Conservation (phyloP, 345 rosid species). For the Eucalyptus marginata region DNA sequence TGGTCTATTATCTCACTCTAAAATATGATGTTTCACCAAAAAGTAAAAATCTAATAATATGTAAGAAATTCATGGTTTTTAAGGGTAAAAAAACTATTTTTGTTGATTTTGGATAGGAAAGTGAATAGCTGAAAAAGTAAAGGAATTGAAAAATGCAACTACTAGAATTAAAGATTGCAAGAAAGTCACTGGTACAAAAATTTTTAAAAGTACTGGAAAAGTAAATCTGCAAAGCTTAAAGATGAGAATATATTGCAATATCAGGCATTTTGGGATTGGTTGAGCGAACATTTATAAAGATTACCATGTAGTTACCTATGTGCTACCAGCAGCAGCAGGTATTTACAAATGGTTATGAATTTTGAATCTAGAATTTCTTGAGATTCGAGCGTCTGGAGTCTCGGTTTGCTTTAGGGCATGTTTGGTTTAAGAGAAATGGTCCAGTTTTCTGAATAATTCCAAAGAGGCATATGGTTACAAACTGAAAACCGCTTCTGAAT, state of each 20-base stretch:
- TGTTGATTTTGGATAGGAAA: too few species aligned
- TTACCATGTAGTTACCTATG: background rate
- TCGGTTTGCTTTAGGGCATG: background rate
- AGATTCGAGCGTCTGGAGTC: background rate
- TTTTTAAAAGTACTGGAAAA: background rate
- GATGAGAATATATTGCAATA: background rate
- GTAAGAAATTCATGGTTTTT: background rate
- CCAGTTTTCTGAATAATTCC: background rate
- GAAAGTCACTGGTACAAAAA: rapidly evolving
- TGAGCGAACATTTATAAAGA: background rate
- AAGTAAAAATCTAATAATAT: too few species aligned
- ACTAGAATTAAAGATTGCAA: background rate
- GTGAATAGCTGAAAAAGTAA: background rate
- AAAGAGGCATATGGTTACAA: background rate
- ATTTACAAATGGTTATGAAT: background rate
- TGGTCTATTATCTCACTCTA: too few species aligned
- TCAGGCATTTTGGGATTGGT: too few species aligned
- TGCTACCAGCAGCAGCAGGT: background rate
- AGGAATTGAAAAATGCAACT: background rate
- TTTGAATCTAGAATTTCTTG: background rate
- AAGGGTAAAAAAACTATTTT: too few species aligned
- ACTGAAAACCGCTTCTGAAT: background rate
- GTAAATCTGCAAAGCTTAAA: background rate
- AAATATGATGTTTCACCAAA: too few species aligned
- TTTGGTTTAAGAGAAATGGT: background rate